A percentile compares a stretch with the other conserved stretches of the same genome.
These are phyloP conservation scores for Candida odintsovae DNA, from an alignment of 805 yeast species.

Conservation along the genomic window DNA sequence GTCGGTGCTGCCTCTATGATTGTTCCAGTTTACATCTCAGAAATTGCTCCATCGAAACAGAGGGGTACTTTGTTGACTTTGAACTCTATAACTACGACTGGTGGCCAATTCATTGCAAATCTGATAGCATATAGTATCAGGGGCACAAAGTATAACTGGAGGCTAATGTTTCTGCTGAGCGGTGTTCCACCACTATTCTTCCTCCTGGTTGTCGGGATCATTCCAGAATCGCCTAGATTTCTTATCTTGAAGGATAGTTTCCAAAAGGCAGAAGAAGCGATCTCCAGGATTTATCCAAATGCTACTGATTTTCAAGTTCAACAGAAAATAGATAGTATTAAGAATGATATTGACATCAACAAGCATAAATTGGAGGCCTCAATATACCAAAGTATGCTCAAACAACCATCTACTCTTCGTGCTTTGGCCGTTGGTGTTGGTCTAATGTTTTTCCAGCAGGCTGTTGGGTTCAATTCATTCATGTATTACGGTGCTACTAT, in stretches of 20 bases:
- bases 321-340: constrained; percentile 41
- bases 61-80: constrained; percentile 35
- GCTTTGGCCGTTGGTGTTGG: constrained; percentile 44
- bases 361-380: constrained; percentile 4
- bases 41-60: constrained; percentile 37
- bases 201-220: constrained; percentile 30
- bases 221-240: constrained; percentile 50
- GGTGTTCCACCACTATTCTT: constrained; percentile 37
- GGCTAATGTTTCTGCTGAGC: constrained; percentile 33
- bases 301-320: constrained; percentile 37
- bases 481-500: constrained; percentile 58
- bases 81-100: constrained; percentile 41
- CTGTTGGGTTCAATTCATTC: constrained; percentile 58
- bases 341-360: constrained; percentile 30
- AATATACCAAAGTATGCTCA: constrained; percentile 5
- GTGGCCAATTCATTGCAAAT: constrained; percentile 43
- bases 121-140: constrained; percentile 30
- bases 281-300: constrained; percentile 39
- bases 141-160: constrained; percentile 29
- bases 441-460: constrained; percentile 51
- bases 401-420: constrained; percentile 26
- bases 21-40: constrained; percentile 54
- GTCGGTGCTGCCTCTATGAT: constrained; percentile 69
- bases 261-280: constrained; percentile 34
- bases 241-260: constrained; percentile 28